These are phyloP conservation scores for Spergularia marina DNA, from an alignment of 148 eudicot species.

Conservation along the genomic window DNA sequence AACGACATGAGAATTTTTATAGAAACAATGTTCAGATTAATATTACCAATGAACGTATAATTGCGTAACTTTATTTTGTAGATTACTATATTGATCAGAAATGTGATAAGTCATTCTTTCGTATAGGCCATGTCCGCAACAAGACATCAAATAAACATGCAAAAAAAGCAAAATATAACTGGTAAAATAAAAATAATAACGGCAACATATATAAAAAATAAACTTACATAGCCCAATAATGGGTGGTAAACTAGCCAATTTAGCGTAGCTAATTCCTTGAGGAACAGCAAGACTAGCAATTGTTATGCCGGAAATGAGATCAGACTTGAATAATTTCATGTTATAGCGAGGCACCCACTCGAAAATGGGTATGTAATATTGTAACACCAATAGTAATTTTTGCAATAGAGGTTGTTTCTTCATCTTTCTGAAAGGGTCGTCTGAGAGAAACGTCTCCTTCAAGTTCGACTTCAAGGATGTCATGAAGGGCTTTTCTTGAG, in stretches of 20 bases:
- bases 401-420: slow-evolving; percentile 35
- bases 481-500: slow-evolving; percentile 39
- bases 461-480: slow-evolving; percentile 35
- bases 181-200: not conserved
- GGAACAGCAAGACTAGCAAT: slow-evolving; percentile 75
- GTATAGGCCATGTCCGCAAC: not conserved
- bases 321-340: slow-evolving; percentile 41
- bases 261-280: slow-evolving; percentile 77
- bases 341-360: slow-evolving; percentile 67
- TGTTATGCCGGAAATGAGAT: slow-evolving; percentile 61
- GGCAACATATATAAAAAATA: not conserved
- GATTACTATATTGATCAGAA: too few relatives aligned
- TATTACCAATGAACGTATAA: too few relatives aligned
- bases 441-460: slow-evolving; percentile 59
- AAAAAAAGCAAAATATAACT: not conserved
- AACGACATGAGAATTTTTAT: too few relatives aligned
- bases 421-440: slow-evolving; percentile 50
- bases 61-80: too few relatives aligned
- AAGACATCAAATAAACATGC: not conserved
- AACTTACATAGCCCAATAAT: slow-evolving; percentile 57
- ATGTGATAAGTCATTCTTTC: too few relatives aligned
- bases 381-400: slow-evolving; percentile 35
- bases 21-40: too few relatives aligned
- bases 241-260: slow-evolving; percentile 60
- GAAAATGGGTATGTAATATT: slow-evolving; percentile 56